Base-by-base conservation (phyloP, 1,284 basidiomycete genomes). In the Moniliophthora roreri region DNA sequence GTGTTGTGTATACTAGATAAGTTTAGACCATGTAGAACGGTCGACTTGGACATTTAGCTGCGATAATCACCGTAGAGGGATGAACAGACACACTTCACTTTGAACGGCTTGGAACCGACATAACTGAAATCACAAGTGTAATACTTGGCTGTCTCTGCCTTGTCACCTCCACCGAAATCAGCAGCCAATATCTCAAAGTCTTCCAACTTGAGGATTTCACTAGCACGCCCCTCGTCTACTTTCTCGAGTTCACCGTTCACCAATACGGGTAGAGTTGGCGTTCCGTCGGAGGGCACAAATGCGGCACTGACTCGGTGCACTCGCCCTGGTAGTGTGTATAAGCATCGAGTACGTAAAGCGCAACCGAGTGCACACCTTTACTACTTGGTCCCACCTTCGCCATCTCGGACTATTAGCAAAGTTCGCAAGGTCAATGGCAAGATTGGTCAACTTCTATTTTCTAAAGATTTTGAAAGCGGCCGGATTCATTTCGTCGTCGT, bases 71-170 rank as follows among this genome's bases (percentile, higher is more conserved):
- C 78, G 52, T 75, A 74, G 55, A 75, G 23, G 23, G 9, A 24
- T 11, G 21, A 24, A 34, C 38, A 42, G 57, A 52, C n/a, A n/a
- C n/a, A n/a, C n/a, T 4, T n/a, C n/a, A n/a, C n/a, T n/a, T n/a
- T n/a, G n/a, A n/a, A n/a, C 11, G 18, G 6, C 4, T 9, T n/a
- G n/a, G n/a, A n/a, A 84, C 90, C 77, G 69, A 93, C 92, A 79
- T 95, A 94, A 66, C 90, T 93, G 66, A 98, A 92, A 75, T 98
- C 95, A 66, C 95, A 98, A 1, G 96, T 99, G 91, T 93, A 99
- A 69, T 96, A 98, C 60, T 79, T 84, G 15, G 94, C 54, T 10
- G 37, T 93, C 58, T 83, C 82, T 54, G 86, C 85, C 11, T 76
- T 68, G 1, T 87, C 89, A 35, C 89, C 89, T 53, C 84, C 72